Evolutionary conservation across 768 basidiomycete species (phyloP).

Genomic region (Lactarius hatsudake): DNA sequence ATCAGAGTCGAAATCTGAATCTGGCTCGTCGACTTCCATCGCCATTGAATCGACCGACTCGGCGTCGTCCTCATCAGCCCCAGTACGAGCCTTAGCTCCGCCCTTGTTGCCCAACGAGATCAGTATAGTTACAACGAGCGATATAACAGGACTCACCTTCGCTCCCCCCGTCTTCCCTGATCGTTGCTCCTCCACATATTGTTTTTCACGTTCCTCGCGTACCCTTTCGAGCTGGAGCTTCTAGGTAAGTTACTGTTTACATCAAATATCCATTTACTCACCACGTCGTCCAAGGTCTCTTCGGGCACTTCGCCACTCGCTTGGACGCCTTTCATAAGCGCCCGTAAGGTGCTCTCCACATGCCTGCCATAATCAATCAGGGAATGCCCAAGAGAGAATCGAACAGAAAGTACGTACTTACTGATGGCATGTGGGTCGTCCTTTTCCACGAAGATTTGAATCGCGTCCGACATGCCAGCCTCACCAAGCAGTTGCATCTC

Average conservation of each 20-base stretch:
- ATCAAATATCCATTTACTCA: slow-evolving; percentile 35
- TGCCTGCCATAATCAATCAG: slow-evolving; percentile 46
- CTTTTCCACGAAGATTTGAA: slow-evolving; percentile 95
- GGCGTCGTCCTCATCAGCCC: slow-evolving; percentile 51
- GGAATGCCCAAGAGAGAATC: neutral
- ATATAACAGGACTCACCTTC: neutral
- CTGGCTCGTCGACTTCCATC: slow-evolving; percentile 60
- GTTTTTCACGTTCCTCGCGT: slow-evolving; percentile 66
- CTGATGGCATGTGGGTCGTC: slow-evolving; percentile 93
- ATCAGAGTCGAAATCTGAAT: slow-evolving; percentile 30
- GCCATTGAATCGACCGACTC: slow-evolving; percentile 66
- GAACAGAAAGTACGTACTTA: slow-evolving; percentile 49
- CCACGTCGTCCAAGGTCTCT: slow-evolving; percentile 70
- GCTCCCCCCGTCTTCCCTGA: slow-evolving; percentile 29
- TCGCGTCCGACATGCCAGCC: slow-evolving; percentile 88
- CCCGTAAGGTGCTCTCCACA: slow-evolving; percentile 56
- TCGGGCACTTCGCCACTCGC: slow-evolving; percentile 67
- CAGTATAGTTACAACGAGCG: neutral
- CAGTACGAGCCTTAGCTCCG: slow-evolving; percentile 55
- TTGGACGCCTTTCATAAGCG: slow-evolving; percentile 65
- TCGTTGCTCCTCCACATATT: slow-evolving; percentile 49
- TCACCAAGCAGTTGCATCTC: slow-evolving; percentile 90
- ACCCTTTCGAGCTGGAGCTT: slow-evolving; percentile 57
- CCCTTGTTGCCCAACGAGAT: slow-evolving; percentile 24
- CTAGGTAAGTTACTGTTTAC: neutral